These are phyloP conservation scores for Millerozyma miso DNA, from an alignment of 805 yeast genomes.

Conservation along the genomic window DNA sequence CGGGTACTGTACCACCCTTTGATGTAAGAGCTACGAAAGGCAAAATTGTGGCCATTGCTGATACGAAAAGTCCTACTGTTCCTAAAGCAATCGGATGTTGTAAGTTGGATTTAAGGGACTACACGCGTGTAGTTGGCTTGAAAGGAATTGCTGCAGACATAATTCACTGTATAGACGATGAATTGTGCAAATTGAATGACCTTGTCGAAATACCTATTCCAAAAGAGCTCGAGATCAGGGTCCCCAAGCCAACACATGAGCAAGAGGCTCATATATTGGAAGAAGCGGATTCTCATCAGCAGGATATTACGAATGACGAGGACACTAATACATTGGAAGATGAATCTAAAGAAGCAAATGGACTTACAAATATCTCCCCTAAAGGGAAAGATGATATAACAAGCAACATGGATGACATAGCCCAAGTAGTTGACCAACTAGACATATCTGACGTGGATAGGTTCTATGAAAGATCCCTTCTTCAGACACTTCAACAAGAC, in stretches of 20 bases:
- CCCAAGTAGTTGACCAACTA: conserved; percentile 38
- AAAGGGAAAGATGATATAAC: conserved; percentile 6
- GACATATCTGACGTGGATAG: conserved; percentile 66
- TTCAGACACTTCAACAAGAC: conserved; percentile 62
- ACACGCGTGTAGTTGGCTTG: conserved; percentile 50
- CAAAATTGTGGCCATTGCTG: conserved; percentile 66
- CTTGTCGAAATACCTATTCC: conserved; percentile 34
- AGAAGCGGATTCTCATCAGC: neutral
- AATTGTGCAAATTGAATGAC: conserved; percentile 50
- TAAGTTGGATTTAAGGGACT: conserved; percentile 40
- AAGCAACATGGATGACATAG: conserved; percentile 21
- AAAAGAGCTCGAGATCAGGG: conserved; percentile 19
- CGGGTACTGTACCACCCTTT: conserved; percentile 64
- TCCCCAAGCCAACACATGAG: neutral
- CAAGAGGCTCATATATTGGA: neutral
- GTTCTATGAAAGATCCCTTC: conserved; percentile 65
- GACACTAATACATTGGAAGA: neutral
- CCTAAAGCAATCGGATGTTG: conserved; percentile 72
- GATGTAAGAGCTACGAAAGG: conserved; percentile 48
- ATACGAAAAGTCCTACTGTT: conserved; percentile 54
- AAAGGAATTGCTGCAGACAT: conserved; percentile 78
- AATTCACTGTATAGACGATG: conserved; percentile 66
- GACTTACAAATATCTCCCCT: conserved; percentile 12
- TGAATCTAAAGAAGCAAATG: conserved; percentile 10
- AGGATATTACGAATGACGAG: neutral